Base-by-base conservation (phyloP, 768 basidiomycete species). In the Podaxis sp. region DNA sequence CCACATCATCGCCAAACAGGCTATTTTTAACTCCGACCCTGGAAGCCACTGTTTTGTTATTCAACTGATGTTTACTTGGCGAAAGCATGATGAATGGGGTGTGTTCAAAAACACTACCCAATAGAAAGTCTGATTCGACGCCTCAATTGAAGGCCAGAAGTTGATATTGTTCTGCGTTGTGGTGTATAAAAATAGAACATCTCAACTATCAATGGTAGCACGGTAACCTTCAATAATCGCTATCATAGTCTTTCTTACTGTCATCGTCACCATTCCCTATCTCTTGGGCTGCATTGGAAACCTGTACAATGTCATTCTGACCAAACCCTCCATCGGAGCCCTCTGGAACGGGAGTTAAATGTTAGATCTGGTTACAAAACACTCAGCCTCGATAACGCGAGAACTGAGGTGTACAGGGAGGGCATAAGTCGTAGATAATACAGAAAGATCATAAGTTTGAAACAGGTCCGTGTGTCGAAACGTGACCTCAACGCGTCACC, bases 241-340 rank as follows among this genome's bases (percentile, higher is more conserved):
- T 53, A 5, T 59, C 67, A 50, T 65, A 69, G 51, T 71, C 72
- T 27, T 67, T 65, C 25, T 67, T 68, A 28, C 66, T 65, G 46
- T 67, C 66, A 25, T 62, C 62, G 53, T 16, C 38, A n/a, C 13
- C 46, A 6, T 42, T 50, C 18, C 16, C 14, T 35, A n/a, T 18
- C 13, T 40, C n/a, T 27, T 48, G 32, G 27, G 57, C 11, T 4
- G 27, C 21, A 32, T 47, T 55, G n/a, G 64, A 51, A 5, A 57
- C 58, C 27, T 62, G 61, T 35, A 61, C 57, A 27, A 70, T 66
- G 11, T 71, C 69, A 44, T 75, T 76, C 1, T 74, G 76, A 53
- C 73, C 72, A 16, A 61, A 58, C 40, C 73, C 74, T 25, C 72
- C 72, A 46, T 77, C 74, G 10, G 66, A 68, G 42, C 69, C 69